Base-by-base conservation (phyloP, 176 grass and related monocot genomes). In the Aegilops tauschii region DNA sequence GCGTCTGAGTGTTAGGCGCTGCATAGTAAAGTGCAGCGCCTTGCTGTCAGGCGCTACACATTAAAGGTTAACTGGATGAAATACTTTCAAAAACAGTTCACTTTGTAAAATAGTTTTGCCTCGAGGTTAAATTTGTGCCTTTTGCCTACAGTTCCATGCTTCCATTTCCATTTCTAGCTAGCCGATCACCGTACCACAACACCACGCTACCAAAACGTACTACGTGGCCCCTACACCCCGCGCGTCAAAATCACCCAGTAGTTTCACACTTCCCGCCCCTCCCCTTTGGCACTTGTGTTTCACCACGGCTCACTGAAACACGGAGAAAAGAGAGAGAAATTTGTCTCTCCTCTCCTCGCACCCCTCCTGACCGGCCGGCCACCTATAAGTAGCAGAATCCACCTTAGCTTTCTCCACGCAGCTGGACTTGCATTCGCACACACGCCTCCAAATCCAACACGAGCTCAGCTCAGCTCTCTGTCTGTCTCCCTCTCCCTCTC, bases 351-450 rank as follows among this genome's bases (percentile, higher is more conserved):
- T 20, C 2, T 2, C 36, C 35, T 36, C 5, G 9, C 74, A 4
- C 34, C 23, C 61, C 44, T 39, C 36, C 39, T 5, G 2, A 14
- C 39, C n/a, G 8, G 45, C 44, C 47, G 6, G 64, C 49, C 62
- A 63, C 88, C 88, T 92, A 92, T 92, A 92, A 92, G 73, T 73
- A 78, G 9, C 45, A 4, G 13, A 62, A 17, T 52, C 56, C 71
- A 58, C 31, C 72, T 66, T 76, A 8, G 62, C 70, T 64, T 28
- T 54, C 65, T 83, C 35, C 34, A 80, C 76, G 49, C 89, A 84
- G 69, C 65, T 69, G 3, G 31, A 40, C 88, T 59, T 59, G 73
- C 5, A 84, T 14, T 50, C 5, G 25, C 72, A 52, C 50, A 2
- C 28, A 30, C 63, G 4, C 71, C 11, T 78, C 78, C 78, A 73